These are phyloP conservation scores for Neocatenulostroma microsporum DNA, from an alignment of 2,329 filamentous ascomycete genomes.

Conservation along the genomic window DNA sequence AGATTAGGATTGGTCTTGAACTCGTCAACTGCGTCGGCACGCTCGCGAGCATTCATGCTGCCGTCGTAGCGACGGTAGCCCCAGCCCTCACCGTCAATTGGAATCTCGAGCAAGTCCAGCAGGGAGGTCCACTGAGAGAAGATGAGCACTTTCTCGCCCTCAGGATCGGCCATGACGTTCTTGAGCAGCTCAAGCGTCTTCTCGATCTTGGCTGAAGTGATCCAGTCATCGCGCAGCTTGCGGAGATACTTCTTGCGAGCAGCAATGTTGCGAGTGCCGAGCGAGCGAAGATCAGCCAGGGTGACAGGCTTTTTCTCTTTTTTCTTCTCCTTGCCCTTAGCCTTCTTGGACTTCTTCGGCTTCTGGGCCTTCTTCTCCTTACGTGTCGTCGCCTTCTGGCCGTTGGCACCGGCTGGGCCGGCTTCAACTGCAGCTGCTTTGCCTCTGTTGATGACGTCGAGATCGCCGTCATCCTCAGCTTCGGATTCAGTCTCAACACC, in stretches of 20 bases:
- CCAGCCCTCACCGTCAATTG: conserved; percentile 52
- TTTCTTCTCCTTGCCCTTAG: conserved; percentile 38
- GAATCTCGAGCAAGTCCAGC: conserved; percentile 68
- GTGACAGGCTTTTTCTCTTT: conserved; percentile 35
- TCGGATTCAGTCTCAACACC: too few species aligned
- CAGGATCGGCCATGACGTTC: conserved; percentile 36
- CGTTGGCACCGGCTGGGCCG: conserved; percentile 55
- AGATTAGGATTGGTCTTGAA: conserved; percentile 56
- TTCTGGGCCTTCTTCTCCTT: conserved; percentile 17
- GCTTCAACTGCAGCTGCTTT: conserved; percentile 17
- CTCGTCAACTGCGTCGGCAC: conserved; percentile 58
- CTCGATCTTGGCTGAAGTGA: conserved; percentile 67
- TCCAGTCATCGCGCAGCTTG: conserved; percentile 60
- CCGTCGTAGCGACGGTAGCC: conserved; percentile 67
- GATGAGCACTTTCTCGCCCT: conserved; percentile 65
- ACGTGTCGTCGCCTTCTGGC: conserved; percentile 43
- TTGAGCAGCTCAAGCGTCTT: conserved; percentile 59
- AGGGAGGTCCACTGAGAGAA: conserved; percentile 77
- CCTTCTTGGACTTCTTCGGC: conserved; percentile 31
- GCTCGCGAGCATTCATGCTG: conserved; percentile 58
- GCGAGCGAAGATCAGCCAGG: conserved; percentile 59
- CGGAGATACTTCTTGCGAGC: conserved; percentile 62
- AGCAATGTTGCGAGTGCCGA: conserved; percentile 55
- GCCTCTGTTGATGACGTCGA: conserved; percentile 9
- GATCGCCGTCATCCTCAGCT: conserved; percentile 21